phyloP scores from a whole-genome alignment of 352 stramenopile genomes.

The Globisporangium cylindrosporum region DNA sequence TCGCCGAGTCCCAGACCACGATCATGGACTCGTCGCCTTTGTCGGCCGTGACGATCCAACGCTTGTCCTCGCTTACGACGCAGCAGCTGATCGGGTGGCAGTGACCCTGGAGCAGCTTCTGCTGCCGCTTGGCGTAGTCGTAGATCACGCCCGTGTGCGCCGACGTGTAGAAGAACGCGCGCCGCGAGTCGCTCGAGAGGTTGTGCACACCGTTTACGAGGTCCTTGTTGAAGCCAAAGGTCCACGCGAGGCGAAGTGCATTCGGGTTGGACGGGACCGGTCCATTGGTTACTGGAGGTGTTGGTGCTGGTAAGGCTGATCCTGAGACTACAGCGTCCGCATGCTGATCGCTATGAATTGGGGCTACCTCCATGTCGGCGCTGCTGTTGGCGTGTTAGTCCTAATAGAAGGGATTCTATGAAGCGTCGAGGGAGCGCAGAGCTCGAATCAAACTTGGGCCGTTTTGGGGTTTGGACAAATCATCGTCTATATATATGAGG shows the following conservation, averaged over 20 bases:
- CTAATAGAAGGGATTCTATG: not conserved
- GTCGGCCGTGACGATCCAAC: conserved; percentile 91
- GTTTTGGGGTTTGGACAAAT: not conserved
- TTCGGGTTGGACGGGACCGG: conserved; percentile 25
- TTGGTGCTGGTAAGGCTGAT: not conserved
- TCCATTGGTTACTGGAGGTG: not conserved
- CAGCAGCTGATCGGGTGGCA: conserved; percentile 90
- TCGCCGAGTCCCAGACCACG: conserved; percentile 88
- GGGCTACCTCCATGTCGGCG: not conserved
- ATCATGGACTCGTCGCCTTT: conserved; percentile 86
- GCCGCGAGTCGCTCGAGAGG: conserved; percentile 61
- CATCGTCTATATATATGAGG: not conserved
- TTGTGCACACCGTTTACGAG: conserved; percentile 85
- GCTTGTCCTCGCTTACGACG: conserved; percentile 90
- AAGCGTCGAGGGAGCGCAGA: not conserved
- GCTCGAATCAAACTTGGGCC: not conserved
- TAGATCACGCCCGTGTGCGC: conserved; percentile 93
- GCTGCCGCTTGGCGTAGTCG: conserved; percentile 84
- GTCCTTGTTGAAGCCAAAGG: conserved; percentile 92
- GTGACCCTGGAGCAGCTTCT: conserved; percentile 89
- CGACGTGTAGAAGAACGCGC: conserved; percentile 89
- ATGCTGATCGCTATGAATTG: not conserved
- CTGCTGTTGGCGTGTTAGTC: no score
- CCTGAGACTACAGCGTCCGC: not conserved
- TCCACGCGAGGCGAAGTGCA: conserved; percentile 74